These are phyloP conservation scores for Fistulina hepatica DNA, from an alignment of 1,284 basidiomycete species.

Conservation along the genomic window DNA sequence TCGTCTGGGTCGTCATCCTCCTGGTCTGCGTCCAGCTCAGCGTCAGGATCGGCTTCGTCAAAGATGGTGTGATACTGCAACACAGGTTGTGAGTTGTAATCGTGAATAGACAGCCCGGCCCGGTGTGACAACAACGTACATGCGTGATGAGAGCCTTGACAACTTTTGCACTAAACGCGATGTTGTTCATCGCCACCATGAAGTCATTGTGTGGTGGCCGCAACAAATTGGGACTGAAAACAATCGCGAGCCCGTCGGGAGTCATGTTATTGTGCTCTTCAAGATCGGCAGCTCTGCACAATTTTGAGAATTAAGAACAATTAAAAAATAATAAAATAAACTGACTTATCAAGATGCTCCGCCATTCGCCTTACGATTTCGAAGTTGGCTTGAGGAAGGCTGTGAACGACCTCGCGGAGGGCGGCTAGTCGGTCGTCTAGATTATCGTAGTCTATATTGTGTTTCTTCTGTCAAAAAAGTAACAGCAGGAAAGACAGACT, in stretches of 20 bases:
- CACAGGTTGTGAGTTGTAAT: slow-evolving; percentile 1
- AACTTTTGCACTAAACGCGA: slow-evolving; percentile 63
- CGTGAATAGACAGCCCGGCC: neutral
- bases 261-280: slow-evolving; percentile 84
- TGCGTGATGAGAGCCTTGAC: slow-evolving; percentile 72
- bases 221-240: slow-evolving; percentile 71
- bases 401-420: slow-evolving; percentile 56
- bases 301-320: slow-evolving; percentile 6
- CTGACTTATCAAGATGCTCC: slow-evolving; percentile 73
- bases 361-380: slow-evolving; percentile 63
- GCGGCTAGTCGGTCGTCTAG: slow-evolving; percentile 53
- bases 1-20: slow-evolving; percentile 6
- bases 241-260: slow-evolving; percentile 68
- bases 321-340: slow-evolving; percentile 9
- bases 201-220: slow-evolving; percentile 65
- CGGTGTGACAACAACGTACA: slow-evolving; percentile 32
- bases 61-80: slow-evolving; percentile 38
- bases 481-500: slow-evolving; percentile 1
- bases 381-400: slow-evolving; percentile 60
- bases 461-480: slow-evolving; percentile 9
- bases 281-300: slow-evolving; percentile 63
- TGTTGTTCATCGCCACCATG: slow-evolving; percentile 63
- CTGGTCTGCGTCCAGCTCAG: slow-evolving; percentile 3
- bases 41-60: slow-evolving; percentile 35
- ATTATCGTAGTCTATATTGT: slow-evolving; percentile 45